Evolutionary conservation across 208 protist species (phyloP), one percentile per base, ranked within the genome.

Genomic region (Trypanosoma melophagium): DNA sequence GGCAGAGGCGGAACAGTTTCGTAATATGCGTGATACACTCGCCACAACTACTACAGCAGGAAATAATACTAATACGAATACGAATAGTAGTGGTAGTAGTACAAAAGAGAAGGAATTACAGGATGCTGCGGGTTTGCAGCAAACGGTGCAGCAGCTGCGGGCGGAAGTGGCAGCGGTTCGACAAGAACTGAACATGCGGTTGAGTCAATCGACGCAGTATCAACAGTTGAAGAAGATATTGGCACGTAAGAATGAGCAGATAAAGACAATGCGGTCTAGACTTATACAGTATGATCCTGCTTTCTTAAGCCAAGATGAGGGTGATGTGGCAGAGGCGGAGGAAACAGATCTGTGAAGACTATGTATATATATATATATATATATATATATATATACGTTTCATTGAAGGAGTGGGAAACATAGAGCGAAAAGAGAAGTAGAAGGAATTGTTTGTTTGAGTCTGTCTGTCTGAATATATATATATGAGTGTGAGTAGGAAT

Each of bases 151-250:
- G 47, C 69, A 77, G 57, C 75, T 90, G 31, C 81, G 74, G 16
- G 42, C 68, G 25, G 87, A 89, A 75, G 68, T 93, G 58, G 72
- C 77, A 0, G 81, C 85, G 55, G 76, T 83, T 28, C 81, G 75
- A 69, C 74, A 68, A 3, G 87, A 93, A 70, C 77, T 90, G 7
- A 69, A 74, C n/a, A 78, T 70, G 35, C 71, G 83, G 44, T 77
- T 93, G 19, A 80, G 84, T 60, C 83, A 93, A 55, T 90, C 83
- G 21, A 86, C 83, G 22, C 87, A 93, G 74, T 93, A 85, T 50
- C 87, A 87, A 66, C 81, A 90, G 66, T 66, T 93, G 65, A 87
- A 87, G 72, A 69, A 82, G 61, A 77, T 93, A 7, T 53, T 93
- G 35, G 71, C 79, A 16, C 67, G 82, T 53, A 82, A 81, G 50